Base-by-base conservation (phyloP, 164 flowering plant species). In the Amborella trichopoda region DNA sequence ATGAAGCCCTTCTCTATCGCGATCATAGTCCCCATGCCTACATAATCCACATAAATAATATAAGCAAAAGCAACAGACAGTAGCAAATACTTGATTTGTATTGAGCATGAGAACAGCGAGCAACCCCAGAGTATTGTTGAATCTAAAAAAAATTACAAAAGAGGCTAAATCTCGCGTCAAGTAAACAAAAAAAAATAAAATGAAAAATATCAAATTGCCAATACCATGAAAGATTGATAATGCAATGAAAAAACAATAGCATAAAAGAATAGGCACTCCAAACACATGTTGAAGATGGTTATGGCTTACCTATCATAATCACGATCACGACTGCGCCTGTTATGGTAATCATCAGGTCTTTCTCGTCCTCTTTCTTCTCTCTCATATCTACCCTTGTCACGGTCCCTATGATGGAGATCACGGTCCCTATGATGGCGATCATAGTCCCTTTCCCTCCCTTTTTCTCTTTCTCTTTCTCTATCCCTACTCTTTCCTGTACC, bases 1-100 rank as follows among this genome's bases (percentile, higher is more conserved):
- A 19, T 69, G 68, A 39, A 67, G 68, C 60, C 75, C 68, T 26
- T 71, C 79, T 55, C 63, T 69, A 39, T 72, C 78, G 24, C 64
- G 68, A 36, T 63, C 68, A 52, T 60, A 57, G 48, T 67, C 73
- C 26, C 53, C 69, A 6, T 52, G 68, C 67, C 88, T 80, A 48
- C 26, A 58, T 17, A 16, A 27, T 49, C 24, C 48, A 23, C 40
- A 16, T 23, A 23, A 12, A 19, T 28, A 16, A 22, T n/a, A 17
- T 3, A 34, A 23, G 9, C 11, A 21, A 14, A n/a, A 21, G 12
- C 27, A 24, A 26, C 18, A 34, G 13, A n/a, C 26, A 34, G 9
- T 2, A 40, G 23, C 6, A 19, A 26, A 17, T 25, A 42, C 17
- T 20, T n/a, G 6, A 25, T 24, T 25, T 17, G 18, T 38, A 1